A percentile compares a stretch with the other conserved stretches of the same genome.
Conservation (phyloP, 2,329 filamentous ascomycete genomes). For the Xylariaceae sp. region DNA sequence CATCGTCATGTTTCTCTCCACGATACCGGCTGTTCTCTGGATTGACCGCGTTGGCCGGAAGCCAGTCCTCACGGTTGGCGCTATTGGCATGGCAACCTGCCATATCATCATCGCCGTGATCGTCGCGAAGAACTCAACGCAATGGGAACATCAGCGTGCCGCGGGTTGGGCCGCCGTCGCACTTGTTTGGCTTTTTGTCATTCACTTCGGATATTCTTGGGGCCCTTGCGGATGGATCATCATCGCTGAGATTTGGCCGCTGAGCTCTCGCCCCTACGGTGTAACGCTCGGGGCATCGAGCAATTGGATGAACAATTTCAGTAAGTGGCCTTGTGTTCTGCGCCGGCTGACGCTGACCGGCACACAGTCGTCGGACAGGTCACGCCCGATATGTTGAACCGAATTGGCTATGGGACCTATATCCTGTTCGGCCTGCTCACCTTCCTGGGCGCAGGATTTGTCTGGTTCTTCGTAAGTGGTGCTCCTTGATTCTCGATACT, state of each 20-base stretch:
- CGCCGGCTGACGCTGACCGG: background rate
- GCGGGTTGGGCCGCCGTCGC: slow-evolving; percentile 66
- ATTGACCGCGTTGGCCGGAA: slow-evolving; percentile 63
- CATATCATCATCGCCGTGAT: slow-evolving; percentile 71
- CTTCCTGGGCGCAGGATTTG: slow-evolving; percentile 56
- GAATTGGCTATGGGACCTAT: slow-evolving; percentile 67
- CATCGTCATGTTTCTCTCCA: slow-evolving; percentile 65
- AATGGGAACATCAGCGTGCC: slow-evolving; percentile 52
- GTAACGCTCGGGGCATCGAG: slow-evolving; percentile 63
- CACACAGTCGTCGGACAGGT: slow-evolving; percentile 59
- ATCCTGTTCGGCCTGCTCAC: slow-evolving; percentile 66
- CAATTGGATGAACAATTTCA: slow-evolving; percentile 59
- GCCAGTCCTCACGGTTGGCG: slow-evolving; percentile 59
- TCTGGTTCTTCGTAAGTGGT: slow-evolving; percentile 55
- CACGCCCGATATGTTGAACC: slow-evolving; percentile 62
- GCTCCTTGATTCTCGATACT: background rate
- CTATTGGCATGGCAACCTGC: slow-evolving; percentile 65
- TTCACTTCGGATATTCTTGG: slow-evolving; percentile 74
- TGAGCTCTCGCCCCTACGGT: slow-evolving; percentile 66
- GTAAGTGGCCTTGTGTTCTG: slow-evolving; percentile 14
- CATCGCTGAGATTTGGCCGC: slow-evolving; percentile 70
- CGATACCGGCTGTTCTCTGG: slow-evolving; percentile 62
- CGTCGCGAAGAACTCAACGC: slow-evolving; percentile 57
- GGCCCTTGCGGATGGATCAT: slow-evolving; percentile 73
- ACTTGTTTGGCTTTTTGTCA: slow-evolving; percentile 72